Evolutionary conservation across 352 stramenopile genomes (phyloP).

Genomic region (Phytophthora ohioensis): DNA sequence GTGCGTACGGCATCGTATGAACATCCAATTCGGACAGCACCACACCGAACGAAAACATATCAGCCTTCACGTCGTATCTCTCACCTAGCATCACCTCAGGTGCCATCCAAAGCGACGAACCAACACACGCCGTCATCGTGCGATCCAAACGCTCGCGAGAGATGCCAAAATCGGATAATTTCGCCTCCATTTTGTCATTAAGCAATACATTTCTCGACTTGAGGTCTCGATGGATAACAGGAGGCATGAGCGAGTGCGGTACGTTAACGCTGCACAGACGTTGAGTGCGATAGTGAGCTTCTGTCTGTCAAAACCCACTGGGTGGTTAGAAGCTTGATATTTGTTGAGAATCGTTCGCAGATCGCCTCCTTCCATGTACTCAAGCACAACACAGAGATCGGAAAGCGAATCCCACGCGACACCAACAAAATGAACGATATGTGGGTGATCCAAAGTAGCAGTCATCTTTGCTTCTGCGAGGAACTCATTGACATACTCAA

Average conservation of each 20-base stretch:
- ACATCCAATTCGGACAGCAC: constrained; percentile 47
- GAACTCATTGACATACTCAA: constrained; percentile 43
- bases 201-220: constrained; percentile 45
- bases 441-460: constrained; percentile 37
- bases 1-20: constrained; percentile 16
- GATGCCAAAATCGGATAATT: constrained; percentile 75
- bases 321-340: constrained; percentile 5
- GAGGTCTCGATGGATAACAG: constrained; percentile 54
- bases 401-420: constrained; percentile 48
- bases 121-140: constrained; percentile 25
- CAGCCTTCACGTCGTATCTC: constrained; percentile 18
- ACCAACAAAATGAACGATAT: constrained; percentile 50
- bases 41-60: constrained; percentile 30
- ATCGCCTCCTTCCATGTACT: constrained; percentile 57
- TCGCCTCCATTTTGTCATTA: constrained; percentile 50
- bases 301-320: constrained; percentile 28
- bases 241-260: constrained; percentile 24
- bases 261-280: constrained; percentile 39
- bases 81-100: constrained; percentile 21
- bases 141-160: constrained; percentile 54
- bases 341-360: constrained; percentile 43
- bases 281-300: constrained; percentile 41
- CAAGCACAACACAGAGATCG: constrained; percentile 48
- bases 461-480: constrained; percentile 52
- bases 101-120: constrained; percentile 14